A percentile compares a stretch with the other conserved stretches of the same genome.
Conservation (phyloP, 2,329 filamentous ascomycete species). For the Colletotrichum nymphaeae region DNA sequence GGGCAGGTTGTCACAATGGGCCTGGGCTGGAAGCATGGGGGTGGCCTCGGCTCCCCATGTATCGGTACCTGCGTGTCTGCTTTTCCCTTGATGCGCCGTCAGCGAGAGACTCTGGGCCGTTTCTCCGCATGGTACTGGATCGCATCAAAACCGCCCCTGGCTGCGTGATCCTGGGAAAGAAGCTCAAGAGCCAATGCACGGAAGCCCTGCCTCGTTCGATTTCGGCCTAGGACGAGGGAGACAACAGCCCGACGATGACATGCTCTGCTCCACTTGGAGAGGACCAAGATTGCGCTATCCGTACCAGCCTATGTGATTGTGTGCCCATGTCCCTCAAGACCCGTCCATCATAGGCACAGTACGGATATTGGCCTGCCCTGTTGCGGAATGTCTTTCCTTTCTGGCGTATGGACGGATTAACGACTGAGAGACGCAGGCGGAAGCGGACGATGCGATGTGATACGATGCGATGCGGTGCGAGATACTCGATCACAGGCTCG, state of each 20-base stretch:
- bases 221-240: slow-evolving; percentile 7
- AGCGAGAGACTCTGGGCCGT: slow-evolving; percentile 6
- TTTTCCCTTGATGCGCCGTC: not conserved
- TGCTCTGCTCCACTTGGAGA: slow-evolving; percentile 22
- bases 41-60: not conserved
- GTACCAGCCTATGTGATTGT: not conserved
- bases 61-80: slow-evolving; percentile 16
- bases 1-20: slow-evolving; percentile 6
- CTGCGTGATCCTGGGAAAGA: slow-evolving; percentile 23
- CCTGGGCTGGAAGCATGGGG: not conserved
- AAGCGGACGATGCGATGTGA: not conserved
- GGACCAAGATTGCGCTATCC: not conserved
- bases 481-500: not conserved
- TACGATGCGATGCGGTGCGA: not conserved
- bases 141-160: slow-evolving; percentile 27
- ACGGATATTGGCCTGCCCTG: not conserved
- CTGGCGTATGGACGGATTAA: not conserved
- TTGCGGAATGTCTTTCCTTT: slow-evolving; percentile 3
- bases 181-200: slow-evolving; percentile 23
- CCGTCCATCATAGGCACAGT: not conserved
- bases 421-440: not conserved
- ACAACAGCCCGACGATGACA: slow-evolving; percentile 28
- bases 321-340: not conserved
- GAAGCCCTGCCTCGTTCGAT: slow-evolving; percentile 31
- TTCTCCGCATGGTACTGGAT: slow-evolving; percentile 35